phyloP scores from a whole-genome alignment of 148 eudicot genomes.

The Fagopyrum esculentum region DNA sequence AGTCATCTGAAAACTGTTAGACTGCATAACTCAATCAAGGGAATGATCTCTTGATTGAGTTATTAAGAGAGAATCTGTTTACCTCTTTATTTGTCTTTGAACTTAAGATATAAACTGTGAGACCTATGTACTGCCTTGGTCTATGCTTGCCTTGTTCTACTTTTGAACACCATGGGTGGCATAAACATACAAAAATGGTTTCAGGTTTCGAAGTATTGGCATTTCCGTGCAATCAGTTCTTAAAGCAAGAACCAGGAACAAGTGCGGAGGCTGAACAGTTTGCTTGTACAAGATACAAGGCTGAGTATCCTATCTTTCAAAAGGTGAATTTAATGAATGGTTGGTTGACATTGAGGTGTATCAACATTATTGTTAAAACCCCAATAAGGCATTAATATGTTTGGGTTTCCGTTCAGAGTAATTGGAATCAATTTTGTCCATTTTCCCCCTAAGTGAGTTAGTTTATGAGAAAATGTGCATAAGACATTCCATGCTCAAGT shows the following conservation, averaged over 20 bases:
- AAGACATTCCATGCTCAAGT: background rate
- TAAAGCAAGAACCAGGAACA: constrained; percentile 82
- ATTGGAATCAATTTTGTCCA: background rate
- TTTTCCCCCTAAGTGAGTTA: background rate
- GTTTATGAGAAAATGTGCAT: too few relatives aligned
- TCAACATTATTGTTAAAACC: background rate
- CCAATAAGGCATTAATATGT: background rate
- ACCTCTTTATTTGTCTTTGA: background rate
- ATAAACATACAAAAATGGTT: background rate
- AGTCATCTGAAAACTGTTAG: too few relatives aligned
- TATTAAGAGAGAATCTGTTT: background rate
- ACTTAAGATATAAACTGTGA: background rate
- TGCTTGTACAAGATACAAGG: constrained; percentile 77
- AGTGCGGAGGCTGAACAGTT: constrained; percentile 57
- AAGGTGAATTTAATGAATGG: constrained; percentile 35
- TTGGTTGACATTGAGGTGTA: background rate
- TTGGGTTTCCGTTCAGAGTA: background rate
- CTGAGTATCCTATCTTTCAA: constrained; percentile 81
- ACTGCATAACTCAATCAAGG: too few relatives aligned
- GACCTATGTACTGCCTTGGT: too few relatives aligned
- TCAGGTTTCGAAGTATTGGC: constrained; percentile 85
- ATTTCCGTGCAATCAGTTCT: constrained; percentile 93
- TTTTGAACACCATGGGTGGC: background rate
- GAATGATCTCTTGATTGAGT: too few relatives aligned
- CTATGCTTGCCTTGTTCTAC: background rate